Evolutionary conservation across 2,329 filamentous ascomycete genomes (phyloP).

Genomic region (Dactylellina cionopaga): DNA sequence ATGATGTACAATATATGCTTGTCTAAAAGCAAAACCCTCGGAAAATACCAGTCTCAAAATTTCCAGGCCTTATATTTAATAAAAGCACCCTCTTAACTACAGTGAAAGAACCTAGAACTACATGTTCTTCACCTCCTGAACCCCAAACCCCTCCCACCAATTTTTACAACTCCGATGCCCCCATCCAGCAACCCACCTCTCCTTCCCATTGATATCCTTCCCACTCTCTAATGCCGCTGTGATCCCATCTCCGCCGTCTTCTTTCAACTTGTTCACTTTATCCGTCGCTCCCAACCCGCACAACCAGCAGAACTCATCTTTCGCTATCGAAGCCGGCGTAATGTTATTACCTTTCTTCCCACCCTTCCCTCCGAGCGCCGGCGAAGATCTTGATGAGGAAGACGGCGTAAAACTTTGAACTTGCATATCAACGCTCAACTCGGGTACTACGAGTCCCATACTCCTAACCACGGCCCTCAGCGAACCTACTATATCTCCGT

Average conservation of each 20-base stretch:
- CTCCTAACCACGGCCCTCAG: constrained; percentile 54
- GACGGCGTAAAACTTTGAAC: background rate
- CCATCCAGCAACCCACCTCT: constrained; percentile 28
- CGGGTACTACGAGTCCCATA: constrained; percentile 25
- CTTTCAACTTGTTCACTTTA: constrained; percentile 13
- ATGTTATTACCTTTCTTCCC: background rate
- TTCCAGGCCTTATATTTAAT: too few species aligned
- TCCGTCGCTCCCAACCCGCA: constrained; percentile 21
- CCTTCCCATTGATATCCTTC: constrained; percentile 8
- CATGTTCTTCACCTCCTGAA: background rate
- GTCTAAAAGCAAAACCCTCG: too few species aligned
- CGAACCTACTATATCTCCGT: constrained; percentile 54
- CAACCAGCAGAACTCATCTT: constrained; percentile 44
- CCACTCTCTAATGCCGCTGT: background rate
- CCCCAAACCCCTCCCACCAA: constrained; percentile 30
- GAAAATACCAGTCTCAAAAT: too few species aligned
- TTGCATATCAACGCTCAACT: constrained; percentile 19
- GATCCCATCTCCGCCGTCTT: constrained; percentile 1
- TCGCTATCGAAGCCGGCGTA: background rate
- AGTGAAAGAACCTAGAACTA: background rate
- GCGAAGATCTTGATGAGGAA: background rate
- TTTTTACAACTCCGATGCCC: constrained; percentile 39
- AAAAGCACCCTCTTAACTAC: too few species aligned
- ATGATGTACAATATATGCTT: too few species aligned
- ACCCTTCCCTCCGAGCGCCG: background rate